phyloP scores from a whole-genome alignment of 768 basidiomycete species.

The Ephemerocybe angulata region DNA sequence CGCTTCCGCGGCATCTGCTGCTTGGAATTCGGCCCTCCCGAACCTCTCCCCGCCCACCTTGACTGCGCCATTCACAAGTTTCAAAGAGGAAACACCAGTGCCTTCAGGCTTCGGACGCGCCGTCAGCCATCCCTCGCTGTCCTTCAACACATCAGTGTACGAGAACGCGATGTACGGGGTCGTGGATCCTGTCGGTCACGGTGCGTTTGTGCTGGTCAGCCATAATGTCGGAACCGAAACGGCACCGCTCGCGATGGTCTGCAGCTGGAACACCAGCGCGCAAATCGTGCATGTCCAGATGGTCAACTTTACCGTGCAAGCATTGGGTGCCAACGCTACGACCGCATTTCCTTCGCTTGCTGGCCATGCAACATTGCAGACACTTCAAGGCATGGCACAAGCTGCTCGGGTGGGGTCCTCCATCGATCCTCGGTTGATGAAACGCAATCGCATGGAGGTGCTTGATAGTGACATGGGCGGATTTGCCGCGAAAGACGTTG shows the following conservation, averaged over 20 bases:
- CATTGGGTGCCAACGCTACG: not conserved
- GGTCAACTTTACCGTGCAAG: not conserved
- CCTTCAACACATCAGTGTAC: not conserved
- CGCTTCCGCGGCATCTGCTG: not conserved
- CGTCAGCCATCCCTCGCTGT: not conserved
- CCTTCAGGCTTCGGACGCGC: not conserved
- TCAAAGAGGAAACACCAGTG: not conserved
- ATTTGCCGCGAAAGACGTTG: not conserved
- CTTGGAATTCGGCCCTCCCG: not conserved
- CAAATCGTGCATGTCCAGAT: not conserved
- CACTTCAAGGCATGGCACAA: not conserved
- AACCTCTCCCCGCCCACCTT: not conserved
- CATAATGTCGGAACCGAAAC: not conserved
- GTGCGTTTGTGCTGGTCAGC: not conserved
- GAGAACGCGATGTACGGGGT: not conserved
- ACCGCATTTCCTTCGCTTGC: not conserved
- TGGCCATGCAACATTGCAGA: not conserved
- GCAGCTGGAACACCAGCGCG: not conserved
- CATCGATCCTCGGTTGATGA: not conserved
- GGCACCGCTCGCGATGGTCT: not conserved
- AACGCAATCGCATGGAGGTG: not conserved
- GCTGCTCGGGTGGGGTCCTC: not conserved
- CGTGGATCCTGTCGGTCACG: not conserved
- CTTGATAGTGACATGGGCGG: not conserved
- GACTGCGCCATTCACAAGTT: not conserved